Evolutionary conservation across 2,329 filamentous ascomycete species (phyloP).

Genomic region (Aspergillus arachidicola): DNA sequence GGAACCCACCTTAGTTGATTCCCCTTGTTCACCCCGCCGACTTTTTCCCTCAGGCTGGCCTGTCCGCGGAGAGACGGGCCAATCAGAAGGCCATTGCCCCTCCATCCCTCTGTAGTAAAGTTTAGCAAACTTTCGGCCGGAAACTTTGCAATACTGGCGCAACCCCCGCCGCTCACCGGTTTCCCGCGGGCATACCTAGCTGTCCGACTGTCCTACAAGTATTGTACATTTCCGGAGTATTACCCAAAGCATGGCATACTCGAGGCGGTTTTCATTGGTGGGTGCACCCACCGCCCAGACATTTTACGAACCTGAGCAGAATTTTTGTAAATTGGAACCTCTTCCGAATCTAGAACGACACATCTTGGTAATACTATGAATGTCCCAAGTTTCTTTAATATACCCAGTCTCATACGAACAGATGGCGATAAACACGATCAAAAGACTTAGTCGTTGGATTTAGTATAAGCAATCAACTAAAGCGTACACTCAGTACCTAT

Average conservation of each 20-base stretch:
- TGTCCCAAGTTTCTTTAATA: too few relatives aligned
- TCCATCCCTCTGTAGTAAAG: slow-evolving; percentile 1
- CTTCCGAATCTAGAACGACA: background rate
- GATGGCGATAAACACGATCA: too few relatives aligned
- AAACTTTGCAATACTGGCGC: slow-evolving; percentile 1
- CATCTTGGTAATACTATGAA: too few relatives aligned
- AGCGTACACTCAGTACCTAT: too few relatives aligned
- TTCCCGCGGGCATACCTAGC: slow-evolving; percentile 8
- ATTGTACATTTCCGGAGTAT: background rate
- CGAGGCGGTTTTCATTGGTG: background rate
- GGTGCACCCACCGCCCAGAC: background rate
- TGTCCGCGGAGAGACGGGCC: slow-evolving; percentile 14
- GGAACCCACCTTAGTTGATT: background rate
- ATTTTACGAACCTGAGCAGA: background rate
- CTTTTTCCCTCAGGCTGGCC: slow-evolving; percentile 13
- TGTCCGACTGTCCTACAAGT: background rate
- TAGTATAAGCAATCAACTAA: too few relatives aligned
- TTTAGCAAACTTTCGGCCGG: slow-evolving; percentile 5
- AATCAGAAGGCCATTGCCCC: slow-evolving; percentile 17
- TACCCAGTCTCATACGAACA: too few relatives aligned
- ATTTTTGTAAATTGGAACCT: background rate
- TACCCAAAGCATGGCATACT: background rate
- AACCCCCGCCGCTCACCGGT: slow-evolving; percentile 3
- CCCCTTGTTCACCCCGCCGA: slow-evolving; percentile 21
- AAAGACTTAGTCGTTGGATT: too few relatives aligned